Percentiles rank a stretch among this genome's conserved stretches.
phyloP scores from a whole-genome alignment of 2,329 filamentous ascomycete species.

The Beauveria sp. region DNA sequence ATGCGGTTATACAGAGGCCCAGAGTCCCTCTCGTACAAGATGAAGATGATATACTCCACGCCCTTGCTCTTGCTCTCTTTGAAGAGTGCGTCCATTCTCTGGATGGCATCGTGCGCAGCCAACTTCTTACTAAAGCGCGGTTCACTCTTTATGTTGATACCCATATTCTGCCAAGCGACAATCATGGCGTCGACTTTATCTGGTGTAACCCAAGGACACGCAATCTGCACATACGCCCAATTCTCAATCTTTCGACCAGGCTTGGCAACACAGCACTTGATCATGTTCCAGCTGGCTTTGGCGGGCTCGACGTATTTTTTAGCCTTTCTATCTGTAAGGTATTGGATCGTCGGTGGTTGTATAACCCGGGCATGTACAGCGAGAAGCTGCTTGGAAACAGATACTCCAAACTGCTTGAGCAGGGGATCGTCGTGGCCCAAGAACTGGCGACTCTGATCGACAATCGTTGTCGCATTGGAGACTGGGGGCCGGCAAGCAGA shows the following conservation, averaged over 20 bases:
- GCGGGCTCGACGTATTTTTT: slow-evolving; percentile 24
- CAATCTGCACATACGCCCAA: slow-evolving; percentile 45
- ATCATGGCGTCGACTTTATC: slow-evolving; percentile 25
- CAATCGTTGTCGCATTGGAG: slow-evolving; percentile 60
- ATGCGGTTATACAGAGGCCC: slow-evolving; percentile 53
- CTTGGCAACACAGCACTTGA: slow-evolving; percentile 45
- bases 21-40: slow-evolving; percentile 46
- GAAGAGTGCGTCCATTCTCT: slow-evolving; percentile 25
- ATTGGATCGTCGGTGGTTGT: slow-evolving; percentile 50
- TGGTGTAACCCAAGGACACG: slow-evolving; percentile 16
- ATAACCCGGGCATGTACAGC: slow-evolving; percentile 68
- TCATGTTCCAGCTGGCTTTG: slow-evolving; percentile 66
- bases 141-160: slow-evolving; percentile 29
- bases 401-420: slow-evolving; percentile 54
- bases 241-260: slow-evolving; percentile 35
- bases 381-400: slow-evolving; percentile 53
- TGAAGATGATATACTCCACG: slow-evolving; percentile 48
- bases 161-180: slow-evolving; percentile 19
- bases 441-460: slow-evolving; percentile 44
- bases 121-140: slow-evolving; percentile 14
- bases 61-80: slow-evolving; percentile 20
- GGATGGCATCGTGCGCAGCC: slow-evolving; percentile 5
- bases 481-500: slow-evolving; percentile 63
- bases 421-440: slow-evolving; percentile 48
- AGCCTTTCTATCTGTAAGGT: slow-evolving; percentile 25